phyloP scores from a whole-genome alignment of 2,329 filamentous ascomycete genomes.

The Pseudomassariella vexata region DNA sequence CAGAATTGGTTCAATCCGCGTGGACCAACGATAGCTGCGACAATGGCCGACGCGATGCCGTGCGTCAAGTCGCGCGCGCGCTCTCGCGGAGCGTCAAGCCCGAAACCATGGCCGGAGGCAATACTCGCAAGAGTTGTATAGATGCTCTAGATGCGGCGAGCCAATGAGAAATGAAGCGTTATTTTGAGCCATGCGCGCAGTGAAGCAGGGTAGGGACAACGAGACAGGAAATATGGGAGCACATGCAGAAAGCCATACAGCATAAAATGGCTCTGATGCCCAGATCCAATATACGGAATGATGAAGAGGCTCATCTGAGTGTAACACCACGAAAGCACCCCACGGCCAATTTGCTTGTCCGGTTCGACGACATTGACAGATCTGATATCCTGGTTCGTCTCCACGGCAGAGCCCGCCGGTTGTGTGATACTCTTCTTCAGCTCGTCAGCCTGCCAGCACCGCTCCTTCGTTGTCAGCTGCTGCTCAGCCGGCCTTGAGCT shows the following conservation, averaged over 20 bases:
- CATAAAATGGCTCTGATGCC: conserved; percentile 1
- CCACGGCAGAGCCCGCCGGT: conserved; percentile 1
- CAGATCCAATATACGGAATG: background rate
- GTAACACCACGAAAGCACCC: conserved; percentile 1
- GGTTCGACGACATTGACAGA: too few species aligned
- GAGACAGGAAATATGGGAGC: conserved; percentile 1
- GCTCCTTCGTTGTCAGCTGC: too few species aligned
- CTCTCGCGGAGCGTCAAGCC: conserved; percentile 9
- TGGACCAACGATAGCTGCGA: conserved; percentile 12
- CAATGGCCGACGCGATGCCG: conserved; percentile 10
- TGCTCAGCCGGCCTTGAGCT: too few species aligned
- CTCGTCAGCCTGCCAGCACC: too few species aligned
- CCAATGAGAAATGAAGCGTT: conserved; percentile 14
- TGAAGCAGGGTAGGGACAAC: conserved; percentile 13
- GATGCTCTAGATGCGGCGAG: conserved; percentile 14
- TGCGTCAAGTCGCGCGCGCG: conserved; percentile 22
- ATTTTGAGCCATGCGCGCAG: conserved; percentile 24
- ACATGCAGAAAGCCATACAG: too few species aligned
- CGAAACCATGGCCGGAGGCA: too few species aligned
- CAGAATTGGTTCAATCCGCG: conserved; percentile 7
- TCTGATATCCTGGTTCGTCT: too few species aligned
- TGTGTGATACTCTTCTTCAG: background rate
- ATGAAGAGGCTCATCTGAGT: background rate
- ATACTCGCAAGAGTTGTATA: too few species aligned
- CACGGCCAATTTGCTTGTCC: too few species aligned